Evolutionary conservation across 257 asterid species (phyloP).

Genomic region (Paraleonurus japonicus): DNA sequence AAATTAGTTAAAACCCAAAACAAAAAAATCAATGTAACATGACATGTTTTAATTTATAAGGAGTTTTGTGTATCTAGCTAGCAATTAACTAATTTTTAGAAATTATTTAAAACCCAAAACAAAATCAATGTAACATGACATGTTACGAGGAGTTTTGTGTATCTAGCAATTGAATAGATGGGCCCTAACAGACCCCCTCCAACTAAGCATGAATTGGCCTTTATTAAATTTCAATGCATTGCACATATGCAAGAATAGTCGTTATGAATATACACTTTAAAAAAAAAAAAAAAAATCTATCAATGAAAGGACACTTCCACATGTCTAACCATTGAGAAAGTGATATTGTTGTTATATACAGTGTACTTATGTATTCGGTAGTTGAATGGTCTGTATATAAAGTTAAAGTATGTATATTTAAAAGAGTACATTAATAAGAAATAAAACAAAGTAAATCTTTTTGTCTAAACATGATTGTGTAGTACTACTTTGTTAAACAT

Average conservation of each 20-base stretch:
- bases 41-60: too few species aligned
- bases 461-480: not conserved
- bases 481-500: not conserved
- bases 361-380: not conserved
- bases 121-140: too few species aligned
- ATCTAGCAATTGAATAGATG: slow-evolving; percentile 23
- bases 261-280: too few species aligned
- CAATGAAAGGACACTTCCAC: slow-evolving; percentile 17
- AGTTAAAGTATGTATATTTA: not conserved
- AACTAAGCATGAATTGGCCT: slow-evolving; percentile 20
- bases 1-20: too few species aligned
- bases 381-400: slow-evolving; percentile 1
- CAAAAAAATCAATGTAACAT: too few species aligned
- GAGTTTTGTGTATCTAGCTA: too few species aligned
- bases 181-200: slow-evolving; percentile 36
- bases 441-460: not conserved
- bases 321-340: slow-evolving; percentile 11
- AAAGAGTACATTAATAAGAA: not conserved
- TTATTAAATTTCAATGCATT: slow-evolving; percentile 3
- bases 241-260: not conserved
- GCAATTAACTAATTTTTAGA: too few species aligned
- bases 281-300: too few species aligned
- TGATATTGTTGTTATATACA: not conserved
- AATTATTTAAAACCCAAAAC: too few species aligned
- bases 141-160: not conserved